These are phyloP conservation scores for Rubia balearica DNA, from an alignment of 305 asterid genomes.

Conservation along the genomic window DNA sequence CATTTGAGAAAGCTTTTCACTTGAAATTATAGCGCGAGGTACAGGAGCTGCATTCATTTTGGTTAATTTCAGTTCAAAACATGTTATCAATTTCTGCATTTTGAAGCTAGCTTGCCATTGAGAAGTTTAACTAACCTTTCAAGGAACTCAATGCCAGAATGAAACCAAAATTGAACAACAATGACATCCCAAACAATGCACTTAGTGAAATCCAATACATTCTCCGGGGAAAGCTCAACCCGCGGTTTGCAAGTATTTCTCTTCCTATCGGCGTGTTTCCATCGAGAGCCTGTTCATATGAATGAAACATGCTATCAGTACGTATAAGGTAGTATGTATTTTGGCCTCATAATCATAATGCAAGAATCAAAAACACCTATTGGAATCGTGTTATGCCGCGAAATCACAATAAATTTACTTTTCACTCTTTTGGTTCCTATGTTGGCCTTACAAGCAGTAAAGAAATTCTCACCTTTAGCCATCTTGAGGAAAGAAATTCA, in stretches of 20 bases:
- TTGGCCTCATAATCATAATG: too few species aligned
- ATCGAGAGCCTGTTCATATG: conserved; percentile 18
- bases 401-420: too few species aligned
- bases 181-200: conserved; percentile 26
- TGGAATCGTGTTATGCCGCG: too few species aligned
- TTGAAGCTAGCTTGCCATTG: background rate
- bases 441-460: background rate
- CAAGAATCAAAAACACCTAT: too few species aligned
- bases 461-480: conserved; percentile 29
- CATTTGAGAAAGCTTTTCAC: conserved; percentile 33
- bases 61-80: background rate
- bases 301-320: background rate
- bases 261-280: conserved; percentile 32
- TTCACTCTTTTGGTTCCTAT: too few species aligned
- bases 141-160: conserved; percentile 34
- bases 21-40: conserved; percentile 50
- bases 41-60: conserved; percentile 31
- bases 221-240: conserved; percentile 23
- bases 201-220: conserved; percentile 33
- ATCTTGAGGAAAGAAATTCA: conserved; percentile 46
- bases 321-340: too few species aligned
- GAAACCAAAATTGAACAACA: conserved; percentile 30
- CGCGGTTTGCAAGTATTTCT: conserved; percentile 35
- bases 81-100: background rate
- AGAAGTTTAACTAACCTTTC: conserved; percentile 25